Base-by-base conservation (phyloP, 2,329 filamentous ascomycete species). In the Massarina eburnea region DNA sequence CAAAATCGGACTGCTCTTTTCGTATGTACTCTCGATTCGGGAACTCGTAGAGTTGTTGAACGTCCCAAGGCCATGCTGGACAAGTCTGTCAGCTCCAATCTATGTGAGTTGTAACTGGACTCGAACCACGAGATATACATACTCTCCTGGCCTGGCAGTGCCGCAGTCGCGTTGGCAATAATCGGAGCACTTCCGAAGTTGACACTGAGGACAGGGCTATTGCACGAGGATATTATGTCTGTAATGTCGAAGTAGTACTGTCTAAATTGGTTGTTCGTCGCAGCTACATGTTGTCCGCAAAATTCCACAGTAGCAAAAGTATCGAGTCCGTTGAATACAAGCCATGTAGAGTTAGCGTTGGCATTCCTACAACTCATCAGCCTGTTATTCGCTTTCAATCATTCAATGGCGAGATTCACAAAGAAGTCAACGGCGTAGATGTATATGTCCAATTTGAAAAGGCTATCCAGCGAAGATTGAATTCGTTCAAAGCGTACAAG, bases 1-100 rank as follows among this genome's bases (percentile, higher is more conserved):
- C 83, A 60, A 84, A 84, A 59, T 84, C 81, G 7, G 73, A 80
- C 59, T 84, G 79, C 57, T 84, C 77, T 57, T 85, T 84, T 22
- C 82, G 74, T 27, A 84, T 77, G 49, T 79, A 82, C 59, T 77
- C 74, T 6, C 78, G 72, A 46, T 82, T 78, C 0, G 71, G 61
- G 39, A 80, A 81, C 49, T 82, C 79, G 45, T 74, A 81, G 0
- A 72, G 38, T 14, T 71, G 63, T 51, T 82, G 71, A 3, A 81
- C 72, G 8, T 66, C 69, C 44, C 52, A 56, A 2, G 80, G 79
- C 78, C 79, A 83, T 32, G 71, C 74, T 72, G 30, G 8, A 42
- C 18, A 41, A 44, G 12, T 9, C 5, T 29, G 52, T 55, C n/a
- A 48, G 41, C 17, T 12, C 20, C 14, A 8, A 8, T 8, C 12